These are phyloP conservation scores for Aureobasidium sp. DNA, from an alignment of 2,329 filamentous ascomycete species.

Conservation along the genomic window DNA sequence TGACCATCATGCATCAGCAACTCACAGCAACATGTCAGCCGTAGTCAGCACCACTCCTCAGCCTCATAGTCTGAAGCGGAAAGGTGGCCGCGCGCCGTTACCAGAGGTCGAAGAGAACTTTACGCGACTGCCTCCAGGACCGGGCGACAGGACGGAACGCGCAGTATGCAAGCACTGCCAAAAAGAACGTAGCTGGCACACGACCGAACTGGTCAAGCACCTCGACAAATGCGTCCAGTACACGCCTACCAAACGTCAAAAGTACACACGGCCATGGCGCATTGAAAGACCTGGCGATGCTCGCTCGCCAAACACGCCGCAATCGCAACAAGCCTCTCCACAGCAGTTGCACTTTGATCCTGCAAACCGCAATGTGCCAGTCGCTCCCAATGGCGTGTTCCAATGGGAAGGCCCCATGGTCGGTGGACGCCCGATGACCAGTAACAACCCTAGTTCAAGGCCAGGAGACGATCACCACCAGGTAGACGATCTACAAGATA, in stretches of 20 bases:
- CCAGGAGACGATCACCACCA: background rate
- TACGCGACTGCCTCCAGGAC: slow-evolving; percentile 7
- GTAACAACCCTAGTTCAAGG: background rate
- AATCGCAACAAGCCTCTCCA: background rate
- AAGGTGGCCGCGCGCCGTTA: slow-evolving; percentile 2
- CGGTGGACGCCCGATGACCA: background rate
- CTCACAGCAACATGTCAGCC: slow-evolving; percentile 10
- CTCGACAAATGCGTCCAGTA: slow-evolving; percentile 11
- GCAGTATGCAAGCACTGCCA: slow-evolving; percentile 11
- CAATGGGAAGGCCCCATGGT: background rate
- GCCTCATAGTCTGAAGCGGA: slow-evolving; percentile 2
- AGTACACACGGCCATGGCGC: slow-evolving; percentile 8
- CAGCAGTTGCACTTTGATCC: background rate
- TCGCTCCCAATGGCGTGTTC: background rate
- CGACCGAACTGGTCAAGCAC: slow-evolving; percentile 13
- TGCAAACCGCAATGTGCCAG: background rate
- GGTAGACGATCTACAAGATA: background rate
- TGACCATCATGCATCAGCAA: background rate
- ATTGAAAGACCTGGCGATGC: background rate
- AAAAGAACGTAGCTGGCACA: slow-evolving; percentile 11
- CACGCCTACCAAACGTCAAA: slow-evolving; percentile 8
- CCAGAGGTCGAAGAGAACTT: slow-evolving; percentile 13
- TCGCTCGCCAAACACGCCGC: background rate
- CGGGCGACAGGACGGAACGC: slow-evolving; percentile 7
- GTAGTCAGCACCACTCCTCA: background rate